Evolutionary conservation across 2,329 filamentous ascomycete genomes (phyloP).

Genomic region (Microsporum canis): DNA sequence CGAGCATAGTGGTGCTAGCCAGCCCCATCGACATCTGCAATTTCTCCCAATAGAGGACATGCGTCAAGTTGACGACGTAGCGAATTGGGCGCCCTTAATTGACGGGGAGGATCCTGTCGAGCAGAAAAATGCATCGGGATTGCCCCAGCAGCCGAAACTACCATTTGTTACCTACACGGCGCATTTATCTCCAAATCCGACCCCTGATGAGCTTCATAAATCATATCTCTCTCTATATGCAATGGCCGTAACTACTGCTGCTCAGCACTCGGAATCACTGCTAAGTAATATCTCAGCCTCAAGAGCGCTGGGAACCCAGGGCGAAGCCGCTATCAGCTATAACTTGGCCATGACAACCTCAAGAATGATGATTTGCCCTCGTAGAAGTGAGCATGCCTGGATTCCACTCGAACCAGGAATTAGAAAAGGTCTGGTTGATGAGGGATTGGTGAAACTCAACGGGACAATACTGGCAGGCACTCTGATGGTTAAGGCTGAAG

Average conservation of each 20-base stretch:
- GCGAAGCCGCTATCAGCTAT: constrained; percentile 42
- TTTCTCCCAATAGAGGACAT: constrained; percentile 39
- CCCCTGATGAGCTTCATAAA: constrained; percentile 25
- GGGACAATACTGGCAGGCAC: constrained; percentile 48
- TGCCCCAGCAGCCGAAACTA: constrained; percentile 24
- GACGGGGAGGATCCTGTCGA: constrained; percentile 20
- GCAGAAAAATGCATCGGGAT: constrained; percentile 1
- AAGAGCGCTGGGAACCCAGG: constrained; percentile 13
- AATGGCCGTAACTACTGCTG: constrained; percentile 8
- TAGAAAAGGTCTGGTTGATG: constrained; percentile 21
- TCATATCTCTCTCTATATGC: constrained; percentile 36
- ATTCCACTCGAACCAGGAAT: constrained; percentile 30
- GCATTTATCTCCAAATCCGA: constrained; percentile 31
- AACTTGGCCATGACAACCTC: constrained; percentile 47
- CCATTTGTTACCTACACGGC: constrained; percentile 42
- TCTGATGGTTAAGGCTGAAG: constrained; percentile 47
- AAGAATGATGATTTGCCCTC: constrained; percentile 44
- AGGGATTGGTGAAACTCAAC: constrained; percentile 41
- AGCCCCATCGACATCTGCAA: constrained; percentile 38
- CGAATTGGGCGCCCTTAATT: constrained; percentile 41
- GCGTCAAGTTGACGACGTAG: constrained; percentile 12
- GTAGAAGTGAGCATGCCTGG: constrained; percentile 35
- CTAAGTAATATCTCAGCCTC: not conserved
- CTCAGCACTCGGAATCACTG: not conserved
- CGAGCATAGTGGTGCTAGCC: constrained; percentile 38